Percentiles rank a stretch among this genome's conserved stretches.
Evolutionary conservation across 2,329 filamentous ascomycete species (phyloP).

Genomic region (Sarocladiaceae sp.): DNA sequence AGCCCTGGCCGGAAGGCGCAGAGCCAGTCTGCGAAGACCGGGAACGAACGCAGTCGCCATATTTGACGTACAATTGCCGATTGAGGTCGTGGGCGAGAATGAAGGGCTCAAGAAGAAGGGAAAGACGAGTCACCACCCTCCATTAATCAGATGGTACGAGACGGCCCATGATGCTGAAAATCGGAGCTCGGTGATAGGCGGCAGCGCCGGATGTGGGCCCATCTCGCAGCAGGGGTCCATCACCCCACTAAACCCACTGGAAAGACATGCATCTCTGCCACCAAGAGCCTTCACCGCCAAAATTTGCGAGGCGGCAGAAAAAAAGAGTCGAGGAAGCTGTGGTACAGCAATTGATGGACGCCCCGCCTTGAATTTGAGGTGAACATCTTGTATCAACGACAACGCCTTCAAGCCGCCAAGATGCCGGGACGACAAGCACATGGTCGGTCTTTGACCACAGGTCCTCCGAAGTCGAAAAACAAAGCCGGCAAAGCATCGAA

Average conservation of each 20-base stretch:
- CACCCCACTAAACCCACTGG: background rate
- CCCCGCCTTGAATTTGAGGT: background rate
- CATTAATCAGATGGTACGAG: background rate
- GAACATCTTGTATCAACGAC: background rate
- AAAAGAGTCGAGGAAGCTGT: slow-evolving; percentile 7
- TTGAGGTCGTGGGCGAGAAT: background rate
- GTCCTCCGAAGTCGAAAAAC: slow-evolving; percentile 21
- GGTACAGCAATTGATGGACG: background rate
- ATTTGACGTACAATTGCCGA: slow-evolving; percentile 9
- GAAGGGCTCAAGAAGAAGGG: background rate
- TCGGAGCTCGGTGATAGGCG: slow-evolving; percentile 9
- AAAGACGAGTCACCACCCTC: no score
- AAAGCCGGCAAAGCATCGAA: slow-evolving; percentile 35
- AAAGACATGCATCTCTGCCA: no score
- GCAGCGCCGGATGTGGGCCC: background rate
- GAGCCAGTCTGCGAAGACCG: slow-evolving; percentile 35
- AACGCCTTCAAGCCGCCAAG: slow-evolving; percentile 12
- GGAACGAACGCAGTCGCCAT: slow-evolving; percentile 39
- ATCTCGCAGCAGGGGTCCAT: slow-evolving; percentile 1
- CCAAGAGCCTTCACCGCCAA: slow-evolving; percentile 26
- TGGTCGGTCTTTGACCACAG: slow-evolving; percentile 45
- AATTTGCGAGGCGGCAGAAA: slow-evolving; percentile 24
- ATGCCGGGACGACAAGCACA: slow-evolving; percentile 59
- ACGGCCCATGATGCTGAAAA: background rate
- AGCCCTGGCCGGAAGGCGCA: slow-evolving; percentile 33